Evolutionary conservation across 257 asterid genomes (phyloP), one percentile per base, ranked within the genome.

Genomic region (Apocynum venetum): DNA sequence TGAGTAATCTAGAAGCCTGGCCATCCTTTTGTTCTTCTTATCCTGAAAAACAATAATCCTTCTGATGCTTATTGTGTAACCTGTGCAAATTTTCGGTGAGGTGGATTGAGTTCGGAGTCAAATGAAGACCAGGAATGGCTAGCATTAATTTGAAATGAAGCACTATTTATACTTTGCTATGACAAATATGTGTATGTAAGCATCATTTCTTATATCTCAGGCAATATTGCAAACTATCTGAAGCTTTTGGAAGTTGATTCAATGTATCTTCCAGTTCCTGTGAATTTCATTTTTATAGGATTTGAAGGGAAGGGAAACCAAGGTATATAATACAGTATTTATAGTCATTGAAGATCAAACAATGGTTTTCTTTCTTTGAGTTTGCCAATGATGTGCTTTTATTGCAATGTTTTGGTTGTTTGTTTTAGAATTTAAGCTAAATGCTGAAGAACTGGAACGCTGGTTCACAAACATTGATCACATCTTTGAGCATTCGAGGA

Each of bases 391-490:
- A 49, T 15, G 63, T 64, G 41, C n/a, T 31, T 67, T 75, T 20
- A 68, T 75, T 31, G 4, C 65, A 43, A 73, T 36, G 36, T 72
- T 77, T 82, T 25, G n/a, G 55, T 78, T 19, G 10, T 72, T 81
- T 70, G 81, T 72, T 82, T 68, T 86, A 96, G 99, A 87, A 69
- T 93, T 96, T 84, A 88, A 87, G 90, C 89, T 96, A 73, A 87
- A 80, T 72, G 86, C 94, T 52, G 96, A 91, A 76, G 99, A 96
- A 85, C 73, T 96, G 60, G 97, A 93, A 86, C 98, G 92, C 76
- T 96, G 99, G 99, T 96, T 96, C 92, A 88, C 97, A 75, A 96
- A 93, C 81, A 91, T 96, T 77, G 99, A 96, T 89, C 99, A 96
- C 85, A 86, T 93, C 80, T 93, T 96, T 81, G 97, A 93, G 79